These are phyloP conservation scores for Gyrodon lividus DNA, from an alignment of 768 basidiomycete species.

Conservation along the genomic window DNA sequence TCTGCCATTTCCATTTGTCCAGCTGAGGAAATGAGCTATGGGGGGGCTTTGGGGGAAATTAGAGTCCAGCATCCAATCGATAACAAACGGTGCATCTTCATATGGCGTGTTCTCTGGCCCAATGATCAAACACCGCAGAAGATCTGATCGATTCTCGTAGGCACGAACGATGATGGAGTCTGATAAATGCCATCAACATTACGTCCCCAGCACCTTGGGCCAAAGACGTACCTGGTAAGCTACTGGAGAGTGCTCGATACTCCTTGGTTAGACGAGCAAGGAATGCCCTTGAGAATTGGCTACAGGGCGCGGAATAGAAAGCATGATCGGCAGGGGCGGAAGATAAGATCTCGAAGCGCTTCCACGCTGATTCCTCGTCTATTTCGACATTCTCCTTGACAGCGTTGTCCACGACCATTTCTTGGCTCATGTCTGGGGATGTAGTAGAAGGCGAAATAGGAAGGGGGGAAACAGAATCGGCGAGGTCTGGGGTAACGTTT, in stretches of 20 bases:
- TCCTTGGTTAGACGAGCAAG: conserved; percentile 77
- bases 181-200: conserved; percentile 26
- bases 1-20: conserved; percentile 93
- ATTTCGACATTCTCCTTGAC: conserved; percentile 28
- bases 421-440: conserved; percentile 34
- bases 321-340: conserved; percentile 82
- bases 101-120: conserved; percentile 96
- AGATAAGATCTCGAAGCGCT: conserved; percentile 77
- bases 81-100: conserved; percentile 90
- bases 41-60: conserved; percentile 84
- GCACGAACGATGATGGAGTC: conserved; percentile 88
- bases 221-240: conserved; percentile 69
- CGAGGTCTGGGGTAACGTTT: conserved; percentile 17
- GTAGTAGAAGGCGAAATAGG: conserved; percentile 28
- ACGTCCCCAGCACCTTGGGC: neutral
- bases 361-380: conserved; percentile 56
- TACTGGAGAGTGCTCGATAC: conserved; percentile 73
- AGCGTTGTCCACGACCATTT: conserved; percentile 25
- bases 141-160: conserved; percentile 86
- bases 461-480: conserved; percentile 24
- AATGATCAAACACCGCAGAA: conserved; percentile 85
- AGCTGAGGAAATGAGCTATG: conserved; percentile 85
- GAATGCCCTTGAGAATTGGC: conserved; percentile 72
- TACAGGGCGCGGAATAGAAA: conserved; percentile 59
- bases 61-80: conserved; percentile 88